Evolutionary conservation across 106 monocot genomes (phyloP), one percentile per base, ranked within the genome.

Genomic region (Phalaenopsis equestris): DNA sequence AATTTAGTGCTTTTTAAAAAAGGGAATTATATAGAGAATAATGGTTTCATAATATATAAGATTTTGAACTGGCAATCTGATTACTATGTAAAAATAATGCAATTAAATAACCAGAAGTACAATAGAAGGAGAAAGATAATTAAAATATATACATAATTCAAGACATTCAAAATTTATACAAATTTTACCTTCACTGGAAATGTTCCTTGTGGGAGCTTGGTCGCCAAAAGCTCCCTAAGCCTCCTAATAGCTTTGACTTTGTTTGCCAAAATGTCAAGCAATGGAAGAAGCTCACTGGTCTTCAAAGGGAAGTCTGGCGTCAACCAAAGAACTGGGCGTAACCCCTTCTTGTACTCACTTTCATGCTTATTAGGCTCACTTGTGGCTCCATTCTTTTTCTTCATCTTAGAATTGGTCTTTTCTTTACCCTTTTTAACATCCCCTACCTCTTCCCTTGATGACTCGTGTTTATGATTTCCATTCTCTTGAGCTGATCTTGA

Each of bases 221-320:
- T 94, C 43, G 98, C 91, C 57, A 99, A 84, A 72, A 99, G 87
- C 80, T 99, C 98, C 83, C 98, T 92, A 10, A 99, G 88, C 84
- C 98, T 89, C 84, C 94, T 89, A 56, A 99, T 84, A 47, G 98
- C 94, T 86, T 99, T 99, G 46, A 99, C 98, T 84, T 99, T 99
- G 78, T 93, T 93, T 10, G 94, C 98, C 75, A 99, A 84, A 55
- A 99, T 88, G 84, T 99, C 98, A 80, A 99, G 94, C 77, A 99
- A 55, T 7, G 98, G 98, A 55, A 99, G 81, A 48, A 99, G 86
- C 73, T 99, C 98, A 16, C 93, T 89, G 3, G 85, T 91, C 81
- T 90, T 83, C 78, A 99, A 84, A 77, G 98, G 94, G 83, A 99
- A 99, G 17, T 99, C 98, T 64, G 92, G 90, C 2, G 98, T 94